Percentiles rank a stretch among this genome's conserved stretches.
phyloP scores from a whole-genome alignment of 2,329 filamentous ascomycete species.

The Teratosphaeria epicoccoides region DNA sequence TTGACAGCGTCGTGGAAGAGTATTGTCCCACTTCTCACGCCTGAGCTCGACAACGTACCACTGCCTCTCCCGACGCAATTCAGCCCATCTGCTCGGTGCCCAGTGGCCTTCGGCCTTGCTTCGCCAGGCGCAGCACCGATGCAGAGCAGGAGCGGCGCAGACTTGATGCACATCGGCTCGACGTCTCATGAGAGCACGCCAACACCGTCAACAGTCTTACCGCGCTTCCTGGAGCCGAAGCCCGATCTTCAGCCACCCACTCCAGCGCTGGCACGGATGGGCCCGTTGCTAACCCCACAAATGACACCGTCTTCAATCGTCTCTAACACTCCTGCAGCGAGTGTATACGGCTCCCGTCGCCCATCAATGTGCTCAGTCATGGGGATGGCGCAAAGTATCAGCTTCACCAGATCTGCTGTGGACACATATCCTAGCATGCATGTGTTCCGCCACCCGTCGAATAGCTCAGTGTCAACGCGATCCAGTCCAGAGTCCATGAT shows the following conservation, averaged over 20 bases:
- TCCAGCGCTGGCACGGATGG: conserved; percentile 45
- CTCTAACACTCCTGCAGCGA: conserved; percentile 51
- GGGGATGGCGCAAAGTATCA: conserved; percentile 45
- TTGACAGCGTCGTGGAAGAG: conserved; percentile 30
- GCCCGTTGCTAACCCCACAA: conserved; percentile 50
- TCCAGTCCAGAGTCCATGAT: conserved; percentile 54
- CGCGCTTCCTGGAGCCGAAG: conserved; percentile 42
- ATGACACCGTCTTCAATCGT: conserved; percentile 47
- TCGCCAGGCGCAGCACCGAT: conserved; percentile 20
- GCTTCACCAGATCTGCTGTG: conserved; percentile 45
- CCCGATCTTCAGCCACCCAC: conserved; percentile 40
- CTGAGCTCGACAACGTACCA: conserved; percentile 41
- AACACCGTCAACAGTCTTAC: conserved; percentile 30
- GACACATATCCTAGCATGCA: conserved; percentile 35
- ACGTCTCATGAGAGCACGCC: conserved; percentile 34
- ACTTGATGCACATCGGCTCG: conserved; percentile 11
- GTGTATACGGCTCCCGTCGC: conserved; percentile 41
- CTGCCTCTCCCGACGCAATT: conserved; percentile 6
- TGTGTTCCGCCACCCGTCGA: conserved; percentile 34
- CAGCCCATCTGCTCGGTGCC: conserved; percentile 4
- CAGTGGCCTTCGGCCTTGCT: conserved; percentile 8
- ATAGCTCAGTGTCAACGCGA: conserved; percentile 42
- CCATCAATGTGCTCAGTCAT: conserved; percentile 51
- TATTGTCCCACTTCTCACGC: conserved; percentile 46
- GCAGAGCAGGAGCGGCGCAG: conserved; percentile 10